phyloP scores from a whole-genome alignment of 1,284 basidiomycete species.

The Volvariella surrecta region DNA sequence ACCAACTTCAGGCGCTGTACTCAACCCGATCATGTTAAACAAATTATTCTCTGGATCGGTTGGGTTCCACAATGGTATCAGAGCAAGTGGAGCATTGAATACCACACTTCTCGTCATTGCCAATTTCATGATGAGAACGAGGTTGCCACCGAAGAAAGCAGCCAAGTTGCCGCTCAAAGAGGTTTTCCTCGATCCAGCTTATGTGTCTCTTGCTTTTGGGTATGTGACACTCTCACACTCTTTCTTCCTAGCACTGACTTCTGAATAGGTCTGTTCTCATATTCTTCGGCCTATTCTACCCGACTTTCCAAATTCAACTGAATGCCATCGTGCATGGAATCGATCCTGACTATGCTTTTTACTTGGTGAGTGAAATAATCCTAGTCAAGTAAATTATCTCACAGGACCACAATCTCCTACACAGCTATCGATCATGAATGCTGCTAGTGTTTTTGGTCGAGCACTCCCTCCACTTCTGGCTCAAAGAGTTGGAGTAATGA shows the following conservation, averaged over 20 bases:
- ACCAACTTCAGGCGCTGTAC: conserved; percentile 19
- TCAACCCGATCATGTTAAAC: conserved; percentile 3
- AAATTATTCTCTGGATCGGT: conserved; percentile 20
- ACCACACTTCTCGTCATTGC: conserved; percentile 25
- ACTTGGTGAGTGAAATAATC: conserved; percentile 28
- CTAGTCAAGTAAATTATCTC: not conserved
- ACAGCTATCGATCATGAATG: conserved; percentile 35
- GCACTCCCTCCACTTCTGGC: conserved; percentile 35
- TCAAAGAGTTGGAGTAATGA: conserved; percentile 31
- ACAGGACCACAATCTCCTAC: not conserved
- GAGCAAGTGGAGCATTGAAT: conserved; percentile 23
- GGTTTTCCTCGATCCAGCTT: conserved; percentile 1
- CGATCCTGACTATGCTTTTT: conserved; percentile 33
- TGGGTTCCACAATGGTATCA: conserved; percentile 22
- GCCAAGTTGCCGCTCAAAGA: conserved; percentile 16
- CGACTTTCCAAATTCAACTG: conserved; percentile 46
- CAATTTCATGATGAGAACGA: conserved; percentile 31
- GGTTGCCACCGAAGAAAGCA: conserved; percentile 20
- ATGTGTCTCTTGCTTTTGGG: conserved; percentile 5
- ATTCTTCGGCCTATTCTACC: conserved; percentile 25
- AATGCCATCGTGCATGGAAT: conserved; percentile 35
- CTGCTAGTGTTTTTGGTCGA: conserved; percentile 35
- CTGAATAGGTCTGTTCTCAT: conserved; percentile 7
- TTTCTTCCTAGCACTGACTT: not conserved
- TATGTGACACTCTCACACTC: not conserved